Conservation (phyloP, 2,329 filamentous ascomycete genomes). For the Fusarium bulbicola region DNA sequence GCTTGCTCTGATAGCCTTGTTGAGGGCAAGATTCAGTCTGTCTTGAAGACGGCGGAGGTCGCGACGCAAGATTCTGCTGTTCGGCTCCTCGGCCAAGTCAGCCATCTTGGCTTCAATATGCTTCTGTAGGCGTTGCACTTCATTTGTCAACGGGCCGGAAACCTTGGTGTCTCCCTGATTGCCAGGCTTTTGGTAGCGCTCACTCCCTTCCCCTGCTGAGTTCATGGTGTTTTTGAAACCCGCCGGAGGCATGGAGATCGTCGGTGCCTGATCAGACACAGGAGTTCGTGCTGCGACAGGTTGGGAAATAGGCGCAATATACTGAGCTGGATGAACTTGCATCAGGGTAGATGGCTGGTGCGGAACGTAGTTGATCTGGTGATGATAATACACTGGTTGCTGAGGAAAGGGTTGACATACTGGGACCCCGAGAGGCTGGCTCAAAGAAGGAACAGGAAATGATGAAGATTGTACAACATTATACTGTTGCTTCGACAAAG, state of each 20-base stretch:
- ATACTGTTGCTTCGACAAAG: slow-evolving; percentile 29
- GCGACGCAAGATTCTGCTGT: slow-evolving; percentile 33
- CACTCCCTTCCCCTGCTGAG: not conserved
- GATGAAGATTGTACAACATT: slow-evolving; percentile 20
- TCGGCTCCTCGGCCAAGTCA: slow-evolving; percentile 37
- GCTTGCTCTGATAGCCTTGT: slow-evolving; percentile 35
- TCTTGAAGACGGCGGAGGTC: slow-evolving; percentile 43
- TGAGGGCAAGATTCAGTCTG: slow-evolving; percentile 43
- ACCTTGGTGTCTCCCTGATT: not conserved
- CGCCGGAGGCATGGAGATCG: not conserved
- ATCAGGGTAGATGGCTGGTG: slow-evolving; percentile 7
- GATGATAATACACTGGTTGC: slow-evolving; percentile 37
- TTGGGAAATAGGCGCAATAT: not conserved
- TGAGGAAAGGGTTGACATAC: slow-evolving; percentile 24
- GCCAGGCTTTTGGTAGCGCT: not conserved
- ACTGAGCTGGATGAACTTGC: slow-evolving; percentile 18
- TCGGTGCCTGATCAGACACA: not conserved
- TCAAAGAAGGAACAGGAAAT: slow-evolving; percentile 24
- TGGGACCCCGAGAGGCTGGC: slow-evolving; percentile 16
- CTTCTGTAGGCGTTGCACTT: slow-evolving; percentile 42
- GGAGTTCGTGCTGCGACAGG: not conserved
- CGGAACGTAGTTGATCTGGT: slow-evolving; percentile 30
- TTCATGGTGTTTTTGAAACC: not conserved
- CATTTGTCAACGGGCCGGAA: slow-evolving; percentile 23
- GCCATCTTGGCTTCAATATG: slow-evolving; percentile 41